phyloP scores from a whole-genome alignment of 2,329 filamentous ascomycete species.

The Epichloe hybrida region DNA sequence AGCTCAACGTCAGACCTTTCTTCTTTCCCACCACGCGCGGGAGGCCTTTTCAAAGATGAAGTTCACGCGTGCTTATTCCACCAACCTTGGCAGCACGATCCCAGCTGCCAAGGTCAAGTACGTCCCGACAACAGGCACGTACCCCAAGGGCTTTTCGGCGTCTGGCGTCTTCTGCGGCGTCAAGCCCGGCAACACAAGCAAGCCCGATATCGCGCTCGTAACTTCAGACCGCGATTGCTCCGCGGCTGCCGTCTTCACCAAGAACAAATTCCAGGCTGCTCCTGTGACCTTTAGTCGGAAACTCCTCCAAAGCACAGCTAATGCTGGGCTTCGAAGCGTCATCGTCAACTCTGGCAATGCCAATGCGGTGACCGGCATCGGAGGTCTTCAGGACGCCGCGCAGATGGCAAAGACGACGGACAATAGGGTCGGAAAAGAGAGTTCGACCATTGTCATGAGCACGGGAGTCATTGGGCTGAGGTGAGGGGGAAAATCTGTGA shows the following conservation, averaged over 20 bases:
- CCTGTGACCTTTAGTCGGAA: constrained; percentile 76
- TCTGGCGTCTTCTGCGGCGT: constrained; percentile 86
- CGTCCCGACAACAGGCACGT: constrained; percentile 70
- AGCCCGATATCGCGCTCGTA: constrained; percentile 81
- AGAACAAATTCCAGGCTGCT: constrained; percentile 95
- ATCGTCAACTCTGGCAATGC: constrained; percentile 93
- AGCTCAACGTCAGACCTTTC: background rate
- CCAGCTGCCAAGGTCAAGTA: constrained; percentile 81
- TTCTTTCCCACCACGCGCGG: constrained; percentile 6
- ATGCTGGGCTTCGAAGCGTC: constrained; percentile 62
- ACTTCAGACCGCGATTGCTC: constrained; percentile 76
- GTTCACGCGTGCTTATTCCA: constrained; percentile 22
- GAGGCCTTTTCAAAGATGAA: constrained; percentile 14
- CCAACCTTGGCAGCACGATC: constrained; percentile 27
- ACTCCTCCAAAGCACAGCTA: constrained; percentile 52
- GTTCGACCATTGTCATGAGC: constrained; percentile 85
- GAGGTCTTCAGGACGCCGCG: constrained; percentile 76
- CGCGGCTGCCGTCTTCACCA: constrained; percentile 88
- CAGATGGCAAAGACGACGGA: constrained; percentile 74
- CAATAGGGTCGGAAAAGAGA: constrained; percentile 34
- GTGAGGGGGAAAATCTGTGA: constrained; percentile 23
- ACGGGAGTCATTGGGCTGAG: constrained; percentile 95
- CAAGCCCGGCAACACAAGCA: constrained; percentile 81
- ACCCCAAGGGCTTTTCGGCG: constrained; percentile 79
- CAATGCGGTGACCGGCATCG: constrained; percentile 89